Evolutionary conservation across 768 basidiomycete genomes (phyloP).

Genomic region (Kwoniella shandongensis): DNA sequence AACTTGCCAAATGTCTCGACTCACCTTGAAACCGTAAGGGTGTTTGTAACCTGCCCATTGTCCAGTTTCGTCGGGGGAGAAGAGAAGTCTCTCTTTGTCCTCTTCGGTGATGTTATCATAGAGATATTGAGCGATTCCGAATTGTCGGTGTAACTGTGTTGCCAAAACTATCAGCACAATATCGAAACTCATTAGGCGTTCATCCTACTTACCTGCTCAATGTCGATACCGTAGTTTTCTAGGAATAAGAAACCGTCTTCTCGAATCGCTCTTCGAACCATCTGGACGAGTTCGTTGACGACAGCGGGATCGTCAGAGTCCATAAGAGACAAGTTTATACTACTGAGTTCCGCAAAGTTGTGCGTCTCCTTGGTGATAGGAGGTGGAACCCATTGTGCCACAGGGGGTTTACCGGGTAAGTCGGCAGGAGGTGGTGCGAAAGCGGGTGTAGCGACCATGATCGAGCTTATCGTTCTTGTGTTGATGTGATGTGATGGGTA

Average conservation of each 20-base stretch:
- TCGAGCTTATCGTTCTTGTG: background rate
- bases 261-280: constrained; percentile 25
- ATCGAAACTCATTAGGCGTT: background rate
- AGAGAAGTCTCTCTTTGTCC: constrained; percentile 34
- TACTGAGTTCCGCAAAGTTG: constrained; percentile 30
- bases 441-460: constrained; percentile 7
- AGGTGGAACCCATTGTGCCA: constrained; percentile 29
- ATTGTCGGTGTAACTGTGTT: constrained; percentile 41
- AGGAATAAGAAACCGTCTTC: constrained; percentile 41
- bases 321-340: constrained; percentile 30
- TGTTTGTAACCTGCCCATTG: constrained; percentile 40
- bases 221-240: constrained; percentile 34
- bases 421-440: constrained; percentile 33
- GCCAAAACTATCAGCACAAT: background rate
- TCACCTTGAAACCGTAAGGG: constrained; percentile 37
- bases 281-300: constrained; percentile 21
- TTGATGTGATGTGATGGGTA: background rate
- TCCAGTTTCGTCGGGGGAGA: constrained; percentile 32
- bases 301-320: constrained; percentile 33
- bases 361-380: constrained; percentile 28
- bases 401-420: constrained; percentile 25
- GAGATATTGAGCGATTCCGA: constrained; percentile 32
- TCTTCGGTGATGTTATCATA: constrained; percentile 32
- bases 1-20: background rate
- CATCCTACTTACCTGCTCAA: constrained; percentile 26